phyloP scores from a whole-genome alignment of 2,329 filamentous ascomycete genomes.

The Celoporthe dispersa region DNA sequence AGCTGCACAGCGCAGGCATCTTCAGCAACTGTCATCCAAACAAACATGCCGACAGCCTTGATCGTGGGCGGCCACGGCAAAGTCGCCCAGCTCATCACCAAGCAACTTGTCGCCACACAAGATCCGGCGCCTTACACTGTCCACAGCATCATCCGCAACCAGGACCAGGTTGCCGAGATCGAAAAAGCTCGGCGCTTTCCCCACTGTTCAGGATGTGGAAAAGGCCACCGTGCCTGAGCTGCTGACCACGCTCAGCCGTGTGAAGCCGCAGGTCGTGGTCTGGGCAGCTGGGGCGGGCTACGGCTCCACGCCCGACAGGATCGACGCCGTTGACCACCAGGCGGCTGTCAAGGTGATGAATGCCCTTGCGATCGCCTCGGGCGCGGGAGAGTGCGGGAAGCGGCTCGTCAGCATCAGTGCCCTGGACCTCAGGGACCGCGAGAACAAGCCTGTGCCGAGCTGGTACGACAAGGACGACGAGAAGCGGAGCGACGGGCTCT shows the following conservation, averaged over 20 bases:
- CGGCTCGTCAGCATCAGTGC: slow-evolving; percentile 52
- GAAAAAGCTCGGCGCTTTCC: slow-evolving; percentile 44
- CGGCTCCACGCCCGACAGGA: slow-evolving; percentile 44
- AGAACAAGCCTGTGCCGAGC: slow-evolving; percentile 41
- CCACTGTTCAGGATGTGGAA: slow-evolving; percentile 49
- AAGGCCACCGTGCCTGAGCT: slow-evolving; percentile 43
- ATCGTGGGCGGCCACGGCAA: slow-evolving; percentile 28
- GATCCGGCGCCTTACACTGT: slow-evolving; percentile 26
- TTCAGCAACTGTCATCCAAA: slow-evolving; percentile 14
- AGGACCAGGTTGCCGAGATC: slow-evolving; percentile 42
- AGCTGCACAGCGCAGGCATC: slow-evolving; percentile 15
- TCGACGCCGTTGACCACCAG: slow-evolving; percentile 48
- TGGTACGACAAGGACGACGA: slow-evolving; percentile 49
- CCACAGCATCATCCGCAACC: slow-evolving; percentile 37
- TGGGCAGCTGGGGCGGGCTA: slow-evolving; percentile 40
- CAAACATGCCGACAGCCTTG: slow-evolving; percentile 22
- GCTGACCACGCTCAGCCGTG: slow-evolving; percentile 40
- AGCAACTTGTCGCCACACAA: slow-evolving; percentile 20
- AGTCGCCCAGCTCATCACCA: slow-evolving; percentile 25
- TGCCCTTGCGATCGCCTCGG: slow-evolving; percentile 43
- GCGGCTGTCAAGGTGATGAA: slow-evolving; percentile 51
- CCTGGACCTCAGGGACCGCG: slow-evolving; percentile 47
- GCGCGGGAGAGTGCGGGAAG: slow-evolving; percentile 41
- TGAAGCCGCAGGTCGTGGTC: slow-evolving; percentile 39
- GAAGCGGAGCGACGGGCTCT: slow-evolving; percentile 42